These are phyloP conservation scores for Geranium brycei DNA, from an alignment of 345 rosid species.

Conservation along the genomic window DNA sequence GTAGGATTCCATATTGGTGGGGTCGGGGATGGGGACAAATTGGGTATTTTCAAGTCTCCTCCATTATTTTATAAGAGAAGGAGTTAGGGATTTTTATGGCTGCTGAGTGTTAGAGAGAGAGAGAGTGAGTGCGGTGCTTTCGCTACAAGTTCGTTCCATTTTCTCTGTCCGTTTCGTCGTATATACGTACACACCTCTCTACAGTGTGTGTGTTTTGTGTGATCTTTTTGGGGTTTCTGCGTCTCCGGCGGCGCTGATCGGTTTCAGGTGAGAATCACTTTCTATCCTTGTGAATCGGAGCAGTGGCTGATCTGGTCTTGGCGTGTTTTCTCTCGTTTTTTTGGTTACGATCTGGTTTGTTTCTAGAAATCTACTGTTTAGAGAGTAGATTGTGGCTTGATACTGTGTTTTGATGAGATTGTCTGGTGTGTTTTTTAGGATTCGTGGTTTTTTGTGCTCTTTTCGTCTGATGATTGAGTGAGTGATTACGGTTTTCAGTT, in stretches of 20 bases:
- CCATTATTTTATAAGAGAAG: too few relatives aligned
- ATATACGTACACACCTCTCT: too few relatives aligned
- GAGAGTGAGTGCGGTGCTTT: too few relatives aligned
- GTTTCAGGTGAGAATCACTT: background rate
- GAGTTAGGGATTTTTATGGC: too few relatives aligned
- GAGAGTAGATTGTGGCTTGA: background rate
- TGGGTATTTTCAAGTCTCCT: too few relatives aligned
- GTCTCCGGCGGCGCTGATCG: background rate
- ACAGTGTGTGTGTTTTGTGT: background rate
- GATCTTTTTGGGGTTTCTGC: background rate
- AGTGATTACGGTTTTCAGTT: background rate
- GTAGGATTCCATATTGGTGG: too few relatives aligned
- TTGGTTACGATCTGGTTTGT: background rate
- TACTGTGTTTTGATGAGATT: background rate
- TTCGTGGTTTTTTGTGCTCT: background rate
- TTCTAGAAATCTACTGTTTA: background rate
- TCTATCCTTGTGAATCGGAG: background rate
- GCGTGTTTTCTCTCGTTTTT: background rate
- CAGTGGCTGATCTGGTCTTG: background rate
- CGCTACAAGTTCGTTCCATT: too few relatives aligned
- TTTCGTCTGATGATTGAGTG: background rate
- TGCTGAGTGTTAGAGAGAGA: too few relatives aligned
- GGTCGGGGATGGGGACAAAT: too few relatives aligned
- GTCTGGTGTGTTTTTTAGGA: background rate
- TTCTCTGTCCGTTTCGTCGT: too few relatives aligned